phyloP scores from a whole-genome alignment of 2,329 filamentous ascomycete species.

The Colletotrichum eremochloae region DNA sequence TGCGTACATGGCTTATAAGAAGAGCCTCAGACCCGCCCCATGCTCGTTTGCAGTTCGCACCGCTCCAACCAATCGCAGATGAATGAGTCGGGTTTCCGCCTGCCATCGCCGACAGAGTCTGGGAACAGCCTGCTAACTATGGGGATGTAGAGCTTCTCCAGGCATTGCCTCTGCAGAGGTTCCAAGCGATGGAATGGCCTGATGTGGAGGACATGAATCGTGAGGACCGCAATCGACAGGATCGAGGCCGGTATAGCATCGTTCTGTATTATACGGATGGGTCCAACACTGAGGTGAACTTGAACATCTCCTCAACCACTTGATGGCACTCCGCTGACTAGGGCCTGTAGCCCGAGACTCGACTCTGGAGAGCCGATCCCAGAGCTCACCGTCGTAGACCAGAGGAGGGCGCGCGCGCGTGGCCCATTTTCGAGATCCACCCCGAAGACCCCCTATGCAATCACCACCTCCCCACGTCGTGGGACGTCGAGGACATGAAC shows the following conservation, averaged over 20 bases:
- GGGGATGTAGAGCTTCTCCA: not conserved
- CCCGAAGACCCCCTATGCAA: slow-evolving; percentile 17
- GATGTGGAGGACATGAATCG: not conserved
- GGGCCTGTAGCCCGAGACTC: slow-evolving; percentile 4
- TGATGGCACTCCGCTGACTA: not conserved
- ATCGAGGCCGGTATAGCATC: slow-evolving; percentile 23
- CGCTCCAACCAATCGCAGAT: not conserved
- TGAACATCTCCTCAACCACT: not conserved
- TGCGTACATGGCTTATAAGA: not conserved
- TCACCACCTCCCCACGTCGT: slow-evolving; percentile 4
- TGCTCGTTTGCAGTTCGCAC: not conserved
- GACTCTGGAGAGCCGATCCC: not conserved
- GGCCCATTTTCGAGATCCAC: slow-evolving; percentile 12
- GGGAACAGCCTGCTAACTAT: not conserved
- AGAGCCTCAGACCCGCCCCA: not conserved
- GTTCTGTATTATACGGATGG: slow-evolving; percentile 32
- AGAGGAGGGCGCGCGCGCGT: not conserved
- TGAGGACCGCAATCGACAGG: not conserved
- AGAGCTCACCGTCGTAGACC: slow-evolving; percentile 1
- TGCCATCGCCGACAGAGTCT: not conserved
- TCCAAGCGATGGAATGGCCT: not conserved
- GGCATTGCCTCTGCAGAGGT: not conserved
- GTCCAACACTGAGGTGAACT: slow-evolving; percentile 12
- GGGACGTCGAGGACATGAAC: slow-evolving; percentile 17
- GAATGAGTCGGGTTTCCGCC: not conserved